Evolutionary conservation across 108 stramenopile species (phyloP), one percentile per base, ranked within the genome.

Genomic region (Nitzschia sp.): DNA sequence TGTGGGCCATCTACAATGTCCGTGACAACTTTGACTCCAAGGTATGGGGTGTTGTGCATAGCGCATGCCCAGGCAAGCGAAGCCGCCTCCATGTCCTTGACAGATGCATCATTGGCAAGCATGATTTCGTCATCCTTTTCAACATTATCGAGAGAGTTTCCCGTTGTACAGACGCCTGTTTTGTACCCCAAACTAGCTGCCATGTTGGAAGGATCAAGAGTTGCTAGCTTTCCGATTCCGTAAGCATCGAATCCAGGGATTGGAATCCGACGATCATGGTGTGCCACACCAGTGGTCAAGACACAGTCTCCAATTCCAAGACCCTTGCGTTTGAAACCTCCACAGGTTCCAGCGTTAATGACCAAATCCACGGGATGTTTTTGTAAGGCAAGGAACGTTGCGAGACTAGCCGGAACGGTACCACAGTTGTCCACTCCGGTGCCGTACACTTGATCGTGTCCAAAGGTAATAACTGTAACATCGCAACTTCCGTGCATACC

Each of bases 41-140:
- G 84, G 73, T 93, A 86, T 5, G 96, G 96, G n/a, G 77, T 77
- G 3, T 70, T 46, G 60, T 78, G 70, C 67, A 93, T 71, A 58
- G 88, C 80, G 37, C 85, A 80, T 11, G 83, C 73, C 92, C 93
- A 95, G 3, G 92, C 96, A 59, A 98, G 92, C 1, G 97, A 91
- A 25, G 96, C 98, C 21, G 93, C 95, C 83, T 98, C 98, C 98
- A 98, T 98, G 80, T 97, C 96, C 73, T 98, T 98, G 22, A 94
- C 87, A 51, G 80, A 77, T 8, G 98, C 98, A 57, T 96, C 90
- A 65, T 90, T 90, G 26, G 73, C 76, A 53, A 80, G 48, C 89
- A 95, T 96, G 53, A 82, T 69, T 58, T 80, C 70, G 26, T 85
- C 86, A 69, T 92, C 93, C 50, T 78, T 61, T 37, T 92, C 88